Conservation (phyloP, 306 rosid genomes). For the Erythrophleum fordii region DNA sequence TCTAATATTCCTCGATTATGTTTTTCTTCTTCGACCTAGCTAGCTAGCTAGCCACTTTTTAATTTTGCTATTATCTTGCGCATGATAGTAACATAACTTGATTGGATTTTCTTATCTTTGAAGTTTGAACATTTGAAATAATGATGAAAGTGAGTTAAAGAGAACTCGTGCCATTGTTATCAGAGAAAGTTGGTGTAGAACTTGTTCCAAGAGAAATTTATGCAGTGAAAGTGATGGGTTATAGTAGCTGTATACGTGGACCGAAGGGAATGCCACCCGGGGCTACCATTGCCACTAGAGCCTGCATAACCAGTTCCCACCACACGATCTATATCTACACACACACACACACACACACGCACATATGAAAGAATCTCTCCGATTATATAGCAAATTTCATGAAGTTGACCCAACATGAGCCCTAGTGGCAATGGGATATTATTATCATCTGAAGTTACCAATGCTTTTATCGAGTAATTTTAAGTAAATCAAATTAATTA, state of each 20-base stretch:
- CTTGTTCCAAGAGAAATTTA: background rate
- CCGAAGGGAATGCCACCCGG: background rate
- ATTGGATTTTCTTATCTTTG: background rate
- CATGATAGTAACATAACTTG: too few relatives aligned
- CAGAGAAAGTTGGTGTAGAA: constrained; percentile 13
- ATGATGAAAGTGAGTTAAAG: background rate
- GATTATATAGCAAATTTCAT: constrained; percentile 32
- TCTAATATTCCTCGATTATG: too few relatives aligned
- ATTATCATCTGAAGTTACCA: too few relatives aligned
- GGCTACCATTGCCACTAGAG: background rate
- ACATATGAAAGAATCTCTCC: constrained; percentile 21
- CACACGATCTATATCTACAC: too few relatives aligned
- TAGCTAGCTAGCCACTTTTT: too few relatives aligned
- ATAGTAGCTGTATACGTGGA: background rate
- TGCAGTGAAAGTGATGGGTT: constrained; percentile 39
- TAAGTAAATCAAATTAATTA: too few relatives aligned
- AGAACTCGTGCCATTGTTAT: background rate
- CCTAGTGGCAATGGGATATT: too few relatives aligned
- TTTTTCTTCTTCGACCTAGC: too few relatives aligned
- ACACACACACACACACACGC: too few relatives aligned
- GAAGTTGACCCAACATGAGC: constrained; percentile 29
- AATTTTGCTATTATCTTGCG: too few relatives aligned
- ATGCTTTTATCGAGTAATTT: too few relatives aligned
- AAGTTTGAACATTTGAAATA: background rate
- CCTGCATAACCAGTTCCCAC: too few relatives aligned